Base-by-base conservation (phyloP, 2,329 filamentous ascomycete species). In the Aspergillus alliaceus region DNA sequence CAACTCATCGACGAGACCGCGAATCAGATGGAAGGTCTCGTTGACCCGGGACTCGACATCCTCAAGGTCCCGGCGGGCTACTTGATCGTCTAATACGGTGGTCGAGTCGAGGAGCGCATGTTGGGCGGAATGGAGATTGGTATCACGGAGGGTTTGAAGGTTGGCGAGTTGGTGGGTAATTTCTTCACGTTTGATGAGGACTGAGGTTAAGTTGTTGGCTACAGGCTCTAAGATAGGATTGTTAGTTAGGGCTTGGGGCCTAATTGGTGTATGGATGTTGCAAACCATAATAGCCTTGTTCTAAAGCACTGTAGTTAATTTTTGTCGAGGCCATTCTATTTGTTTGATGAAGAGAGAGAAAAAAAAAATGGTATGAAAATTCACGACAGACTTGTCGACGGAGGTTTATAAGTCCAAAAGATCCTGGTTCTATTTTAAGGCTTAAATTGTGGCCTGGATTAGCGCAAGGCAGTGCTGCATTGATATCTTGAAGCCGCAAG, bases 91-190 rank as follows among this genome's bases (percentile, higher is more conserved):
- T 9, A 49, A 46, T 14, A 54, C 32, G 6, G 46, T 56, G 12
- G 40, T 56, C 2, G 58, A 51, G 34, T 60, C 40, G 7, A 62
- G 53, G n/a, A 62, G 44, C 24, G 58, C 55, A 29, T 62, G 60
- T 25, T 62, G 60, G 9, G 54, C 48, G 12, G 48, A 25, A 22
- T 54, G 55, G 11, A 62, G 54, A n/a, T 57, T 42, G 6, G 25
- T 25, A 4, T 37, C 24, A 20, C 49, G 49, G 22, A 25, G 32
- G 22, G 18, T 51, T 12, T 39, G 49, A 3, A 51, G 22, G 6
- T 39, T 22, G 20, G 14, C 24, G 7, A 51, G 32, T 14, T 37
- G 32, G n/a, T 51, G 32, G 49, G 49, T 51, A 22, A 51, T 51
- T 39, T 51, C 20, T 27, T 51, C 32, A 9, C 49, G 49, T 35